These are phyloP conservation scores for Ramaria sp. DNA, from an alignment of 768 basidiomycete species.

Conservation along the genomic window DNA sequence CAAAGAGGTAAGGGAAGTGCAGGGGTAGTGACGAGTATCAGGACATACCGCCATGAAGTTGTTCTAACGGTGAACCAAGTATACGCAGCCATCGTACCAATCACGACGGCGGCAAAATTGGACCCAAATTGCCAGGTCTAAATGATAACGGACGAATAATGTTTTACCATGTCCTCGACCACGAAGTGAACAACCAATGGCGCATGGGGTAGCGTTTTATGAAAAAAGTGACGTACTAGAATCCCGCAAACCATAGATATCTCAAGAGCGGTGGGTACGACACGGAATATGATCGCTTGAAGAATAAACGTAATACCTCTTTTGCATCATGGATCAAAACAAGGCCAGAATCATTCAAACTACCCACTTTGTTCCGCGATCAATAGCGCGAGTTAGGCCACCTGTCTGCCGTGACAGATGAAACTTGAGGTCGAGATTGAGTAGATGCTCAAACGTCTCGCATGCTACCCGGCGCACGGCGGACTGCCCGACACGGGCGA, in stretches of 20 bases:
- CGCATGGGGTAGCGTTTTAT: neutral
- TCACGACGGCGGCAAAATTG: slow-evolving; percentile 91
- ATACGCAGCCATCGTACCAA: slow-evolving; percentile 76
- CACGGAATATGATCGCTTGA: slow-evolving; percentile 87
- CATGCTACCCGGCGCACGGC: slow-evolving; percentile 91
- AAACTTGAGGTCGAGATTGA: slow-evolving; percentile 85
- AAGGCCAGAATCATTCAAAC: neutral
- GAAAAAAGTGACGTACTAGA: slow-evolving; percentile 45
- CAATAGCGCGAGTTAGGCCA: slow-evolving; percentile 91
- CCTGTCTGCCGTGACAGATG: slow-evolving; percentile 92
- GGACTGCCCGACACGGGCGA: slow-evolving; percentile 89
- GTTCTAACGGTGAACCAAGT: slow-evolving; percentile 97
- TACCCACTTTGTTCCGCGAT: slow-evolving; percentile 89
- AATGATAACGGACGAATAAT: neutral
- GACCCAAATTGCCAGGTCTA: slow-evolving; percentile 97
- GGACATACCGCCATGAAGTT: slow-evolving; percentile 81
- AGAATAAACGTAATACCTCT: slow-evolving; percentile 96
- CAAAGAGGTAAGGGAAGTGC: neutral
- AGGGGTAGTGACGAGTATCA: neutral
- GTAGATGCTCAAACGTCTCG: slow-evolving; percentile 90
- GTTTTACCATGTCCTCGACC: neutral
- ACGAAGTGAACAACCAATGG: neutral
- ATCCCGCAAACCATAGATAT: slow-evolving; percentile 97
- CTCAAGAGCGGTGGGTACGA: slow-evolving; percentile 92
- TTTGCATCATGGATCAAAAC: slow-evolving; percentile 1